Conservation (phyloP, 2,329 filamentous ascomycete species). For the Cercospora sesami region DNA sequence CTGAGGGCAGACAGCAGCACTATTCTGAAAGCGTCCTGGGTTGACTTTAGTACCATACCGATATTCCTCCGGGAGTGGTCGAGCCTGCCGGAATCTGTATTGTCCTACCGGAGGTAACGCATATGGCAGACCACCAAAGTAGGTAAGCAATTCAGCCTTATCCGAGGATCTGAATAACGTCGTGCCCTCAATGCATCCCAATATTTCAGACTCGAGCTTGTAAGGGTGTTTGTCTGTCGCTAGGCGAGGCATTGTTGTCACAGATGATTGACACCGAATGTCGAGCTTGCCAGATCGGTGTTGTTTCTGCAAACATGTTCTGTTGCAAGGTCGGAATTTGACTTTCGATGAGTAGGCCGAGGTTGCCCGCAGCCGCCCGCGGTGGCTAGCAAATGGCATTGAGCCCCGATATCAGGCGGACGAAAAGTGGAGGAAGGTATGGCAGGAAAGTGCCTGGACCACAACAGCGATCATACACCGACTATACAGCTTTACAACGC, state of each 20-base stretch:
- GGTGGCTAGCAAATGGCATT: background rate
- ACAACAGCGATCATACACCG: background rate
- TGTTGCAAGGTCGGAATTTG: background rate
- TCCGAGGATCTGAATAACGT: constrained; percentile 41
- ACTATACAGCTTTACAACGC: constrained; percentile 10
- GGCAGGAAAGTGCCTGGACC: background rate
- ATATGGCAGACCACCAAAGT: constrained; percentile 59
- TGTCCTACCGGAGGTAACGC: constrained; percentile 52
- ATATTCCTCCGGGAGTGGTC: constrained; percentile 50
- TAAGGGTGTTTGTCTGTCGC: constrained; percentile 27
- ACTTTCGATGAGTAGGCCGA: background rate
- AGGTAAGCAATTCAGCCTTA: constrained; percentile 46
- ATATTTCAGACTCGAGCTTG: constrained; percentile 42
- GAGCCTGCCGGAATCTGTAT: constrained; percentile 53
- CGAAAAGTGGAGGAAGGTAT: background rate
- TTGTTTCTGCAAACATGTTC: background rate
- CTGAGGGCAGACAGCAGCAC: constrained; percentile 54
- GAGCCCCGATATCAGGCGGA: background rate
- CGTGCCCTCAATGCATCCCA: constrained; percentile 53
- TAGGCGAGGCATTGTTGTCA: constrained; percentile 3
- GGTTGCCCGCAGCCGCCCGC: background rate
- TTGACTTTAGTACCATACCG: constrained; percentile 52
- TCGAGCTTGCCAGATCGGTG: background rate
- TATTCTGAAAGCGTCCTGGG: constrained; percentile 50
- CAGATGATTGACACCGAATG: background rate